Base-by-base conservation (phyloP, 768 basidiomycete species). In the Boletus insuetus region DNA sequence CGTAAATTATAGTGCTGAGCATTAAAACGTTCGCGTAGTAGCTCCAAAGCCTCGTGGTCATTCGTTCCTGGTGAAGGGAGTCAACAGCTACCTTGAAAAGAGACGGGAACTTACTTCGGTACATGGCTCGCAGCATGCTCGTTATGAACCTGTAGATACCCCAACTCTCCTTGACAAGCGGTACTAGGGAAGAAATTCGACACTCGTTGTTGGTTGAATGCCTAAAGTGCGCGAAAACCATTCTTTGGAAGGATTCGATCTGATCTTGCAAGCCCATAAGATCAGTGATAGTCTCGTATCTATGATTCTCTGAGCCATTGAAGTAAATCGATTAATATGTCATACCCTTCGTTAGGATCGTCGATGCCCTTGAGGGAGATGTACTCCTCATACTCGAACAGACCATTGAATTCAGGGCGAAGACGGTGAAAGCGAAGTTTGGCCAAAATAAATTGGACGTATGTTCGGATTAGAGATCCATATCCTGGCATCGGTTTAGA, bases 311-410 rank as follows among this genome's bases (percentile, higher is more conserved):
- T 61, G 57, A 67, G 55, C 45, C 19, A 37, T 49, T 46, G 58
- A 47, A 46, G 22, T 48, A 17, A n/a, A 19, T 51, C 31, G 31
- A 51, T 48, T 48, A 47, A 42, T 46, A 26, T 52, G 53, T 49
- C 87, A 58, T 70, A 97, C 96, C 97, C 97, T 77, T 99, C 96
- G 69, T 98, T 98, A 10, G 97, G 97, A 77, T 99, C 94, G 68
- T 98, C 94, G 58, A 98, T 97, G 22, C 93, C 94, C 73, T 97
- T 96, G 66, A 99, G 76, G 22, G 92, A 93, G 60, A 99, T 85
- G 69, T 99, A 99, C 73, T 99, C 97, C 68, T 98, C 95, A 64
- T 99, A 99, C 73, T 99, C 97, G 68, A 99, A 99, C 7, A 99
- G 75, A 24, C 97, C 97, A 72, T 98, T 98, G 77, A 99, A 99